Evolutionary conservation across 1,284 basidiomycete genomes (phyloP).

Genomic region (Trichosporon sp.): DNA sequence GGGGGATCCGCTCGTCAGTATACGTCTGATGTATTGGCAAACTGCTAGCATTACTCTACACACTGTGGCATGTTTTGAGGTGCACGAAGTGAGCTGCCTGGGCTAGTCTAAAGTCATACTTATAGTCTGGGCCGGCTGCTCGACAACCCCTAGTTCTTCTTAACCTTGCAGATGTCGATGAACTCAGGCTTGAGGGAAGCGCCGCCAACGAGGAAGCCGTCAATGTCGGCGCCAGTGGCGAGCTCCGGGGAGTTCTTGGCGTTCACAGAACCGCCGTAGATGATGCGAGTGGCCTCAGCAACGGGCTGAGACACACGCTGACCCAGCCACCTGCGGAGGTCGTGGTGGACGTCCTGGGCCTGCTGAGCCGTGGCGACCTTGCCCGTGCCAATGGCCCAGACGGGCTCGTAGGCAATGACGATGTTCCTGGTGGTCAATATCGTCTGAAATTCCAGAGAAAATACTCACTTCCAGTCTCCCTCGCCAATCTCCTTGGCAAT

Average conservation of each 20-base stretch:
- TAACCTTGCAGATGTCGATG: conserved; percentile 79
- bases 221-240: conserved; percentile 71
- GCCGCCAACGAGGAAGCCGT: conserved; percentile 98
- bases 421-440: conserved; percentile 58
- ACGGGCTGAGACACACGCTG: conserved; percentile 62
- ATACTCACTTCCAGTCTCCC: conserved; percentile 70
- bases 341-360: conserved; percentile 87
- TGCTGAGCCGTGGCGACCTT: conserved; percentile 78
- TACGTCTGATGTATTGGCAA: not conserved
- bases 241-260: conserved; percentile 83
- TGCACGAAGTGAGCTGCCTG: not conserved
- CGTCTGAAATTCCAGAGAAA: not conserved
- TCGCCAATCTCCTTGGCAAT: conserved; percentile 61
- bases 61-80: not conserved
- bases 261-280: conserved; percentile 93
- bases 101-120: not conserved
- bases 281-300: conserved; percentile 74
- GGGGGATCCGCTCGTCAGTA: too few species aligned
- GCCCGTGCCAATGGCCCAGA: conserved; percentile 98
- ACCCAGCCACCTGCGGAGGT: conserved; percentile 72
- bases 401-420: conserved; percentile 93
- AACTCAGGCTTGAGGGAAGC: conserved; percentile 98
- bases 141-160: conserved; percentile 20
- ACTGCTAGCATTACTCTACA: conserved; percentile 1
- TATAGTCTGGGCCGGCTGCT: not conserved